phyloP scores from a whole-genome alignment of 2,329 filamentous ascomycete genomes.

The Leptodontidium sp. region DNA sequence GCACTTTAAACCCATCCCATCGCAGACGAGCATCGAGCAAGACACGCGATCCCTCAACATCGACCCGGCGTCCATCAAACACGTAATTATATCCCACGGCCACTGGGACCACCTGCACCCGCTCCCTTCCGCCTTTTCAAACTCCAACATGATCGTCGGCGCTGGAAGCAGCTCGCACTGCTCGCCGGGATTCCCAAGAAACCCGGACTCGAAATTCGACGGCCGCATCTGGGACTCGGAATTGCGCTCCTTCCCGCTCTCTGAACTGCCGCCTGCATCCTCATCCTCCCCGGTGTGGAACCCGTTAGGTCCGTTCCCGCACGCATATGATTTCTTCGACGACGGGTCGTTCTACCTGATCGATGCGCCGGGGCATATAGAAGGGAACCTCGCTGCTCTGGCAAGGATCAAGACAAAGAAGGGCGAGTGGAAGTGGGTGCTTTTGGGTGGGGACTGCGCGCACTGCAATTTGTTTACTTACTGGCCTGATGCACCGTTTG shows the following conservation, averaged over 20 bases:
- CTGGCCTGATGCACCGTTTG: neutral
- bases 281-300: neutral
- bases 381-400: neutral
- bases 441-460: neutral
- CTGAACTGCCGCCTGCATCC: neutral
- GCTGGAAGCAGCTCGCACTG: neutral
- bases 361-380: neutral
- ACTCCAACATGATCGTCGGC: neutral
- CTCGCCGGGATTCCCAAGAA: neutral
- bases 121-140: neutral
- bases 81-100: neutral
- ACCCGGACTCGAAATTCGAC: neutral
- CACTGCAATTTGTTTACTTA: neutral
- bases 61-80: neutral
- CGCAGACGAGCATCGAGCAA: neutral
- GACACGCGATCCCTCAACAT: neutral
- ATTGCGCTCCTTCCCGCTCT: neutral
- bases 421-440: neutral
- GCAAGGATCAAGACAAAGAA: neutral
- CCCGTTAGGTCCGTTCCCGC: neutral
- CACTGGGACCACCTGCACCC: neutral
- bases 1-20: neutral
- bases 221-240: neutral
- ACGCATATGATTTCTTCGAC: constrained; percentile 3
- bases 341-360: neutral